phyloP scores from a whole-genome alignment of 2,329 filamentous ascomycete genomes.

The Aspergillus vadensis region DNA sequence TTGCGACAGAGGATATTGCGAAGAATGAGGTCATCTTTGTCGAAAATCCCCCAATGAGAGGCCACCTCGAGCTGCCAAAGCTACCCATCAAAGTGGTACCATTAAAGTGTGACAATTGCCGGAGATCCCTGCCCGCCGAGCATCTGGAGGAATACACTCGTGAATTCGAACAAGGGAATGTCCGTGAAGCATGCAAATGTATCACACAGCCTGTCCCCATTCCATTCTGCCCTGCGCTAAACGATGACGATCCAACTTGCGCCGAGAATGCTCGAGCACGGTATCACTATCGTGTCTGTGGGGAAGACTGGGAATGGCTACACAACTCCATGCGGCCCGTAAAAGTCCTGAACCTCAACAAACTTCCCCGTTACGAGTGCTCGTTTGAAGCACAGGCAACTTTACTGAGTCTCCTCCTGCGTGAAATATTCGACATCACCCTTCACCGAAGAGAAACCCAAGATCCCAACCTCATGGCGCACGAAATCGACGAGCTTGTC shows the following conservation, averaged over 20 bases:
- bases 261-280: conserved; percentile 27
- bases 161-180: neutral
- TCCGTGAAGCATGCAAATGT: conserved; percentile 14
- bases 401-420: conserved; percentile 35
- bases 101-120: conserved; percentile 5
- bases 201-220: neutral
- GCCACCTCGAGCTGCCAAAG: conserved; percentile 28
- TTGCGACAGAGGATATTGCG: conserved; percentile 30
- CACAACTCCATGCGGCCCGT: conserved; percentile 36
- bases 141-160: neutral
- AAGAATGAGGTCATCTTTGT: conserved; percentile 30
- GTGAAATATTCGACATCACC: conserved; percentile 41
- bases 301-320: conserved; percentile 39
- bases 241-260: neutral
- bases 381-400: conserved; percentile 38
- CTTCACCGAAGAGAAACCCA: conserved; percentile 29
- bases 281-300: conserved; percentile 35
- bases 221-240: conserved; percentile 16
- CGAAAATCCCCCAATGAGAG: conserved; percentile 40
- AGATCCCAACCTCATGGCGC: conserved; percentile 31
- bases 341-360: neutral
- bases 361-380: conserved; percentile 22
- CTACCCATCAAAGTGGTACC: neutral
- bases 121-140: neutral
- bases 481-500: conserved; percentile 40